These are phyloP conservation scores for Neurospora pannonica DNA, from an alignment of 495 filamentous ascomycete species.

Conservation along the genomic window DNA sequence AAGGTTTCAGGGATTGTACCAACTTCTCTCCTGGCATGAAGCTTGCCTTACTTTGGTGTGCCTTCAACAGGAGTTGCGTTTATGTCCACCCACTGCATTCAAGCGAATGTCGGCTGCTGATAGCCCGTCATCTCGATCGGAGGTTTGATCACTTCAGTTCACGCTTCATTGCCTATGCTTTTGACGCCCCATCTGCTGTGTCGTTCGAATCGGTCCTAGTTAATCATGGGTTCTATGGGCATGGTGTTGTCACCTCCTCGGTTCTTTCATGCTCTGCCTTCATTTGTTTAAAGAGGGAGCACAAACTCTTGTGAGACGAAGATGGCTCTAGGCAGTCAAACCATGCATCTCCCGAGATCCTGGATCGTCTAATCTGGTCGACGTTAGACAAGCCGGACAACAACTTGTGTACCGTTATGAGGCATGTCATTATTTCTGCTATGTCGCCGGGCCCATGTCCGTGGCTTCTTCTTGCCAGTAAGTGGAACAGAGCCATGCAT, in stretches of 20 bases:
- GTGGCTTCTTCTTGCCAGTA: neutral
- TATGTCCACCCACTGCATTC: neutral
- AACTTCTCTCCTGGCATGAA: neutral
- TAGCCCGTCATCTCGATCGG: neutral
- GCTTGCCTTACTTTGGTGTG: neutral
- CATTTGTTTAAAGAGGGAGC: neutral
- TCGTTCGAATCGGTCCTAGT: neutral
- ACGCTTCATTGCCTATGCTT: neutral
- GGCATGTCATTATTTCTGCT: neutral
- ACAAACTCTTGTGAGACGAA: neutral
- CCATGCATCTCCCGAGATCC: neutral
- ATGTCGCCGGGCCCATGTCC: neutral
- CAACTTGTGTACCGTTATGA: neutral
- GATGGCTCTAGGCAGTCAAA: neutral
- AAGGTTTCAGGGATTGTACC: neutral
- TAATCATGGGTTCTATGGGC: neutral
- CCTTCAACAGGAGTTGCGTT: neutral
- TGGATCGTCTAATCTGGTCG: neutral
- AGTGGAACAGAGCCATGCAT: neutral
- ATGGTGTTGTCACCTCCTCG: neutral
- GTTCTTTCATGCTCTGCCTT: neutral
- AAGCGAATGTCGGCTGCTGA: neutral
- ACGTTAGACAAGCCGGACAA: neutral
- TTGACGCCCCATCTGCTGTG: neutral
- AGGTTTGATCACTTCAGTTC: neutral